Evolutionary conservation across 1,284 basidiomycete genomes (phyloP).

Genomic region (Phlebopus sp.): DNA sequence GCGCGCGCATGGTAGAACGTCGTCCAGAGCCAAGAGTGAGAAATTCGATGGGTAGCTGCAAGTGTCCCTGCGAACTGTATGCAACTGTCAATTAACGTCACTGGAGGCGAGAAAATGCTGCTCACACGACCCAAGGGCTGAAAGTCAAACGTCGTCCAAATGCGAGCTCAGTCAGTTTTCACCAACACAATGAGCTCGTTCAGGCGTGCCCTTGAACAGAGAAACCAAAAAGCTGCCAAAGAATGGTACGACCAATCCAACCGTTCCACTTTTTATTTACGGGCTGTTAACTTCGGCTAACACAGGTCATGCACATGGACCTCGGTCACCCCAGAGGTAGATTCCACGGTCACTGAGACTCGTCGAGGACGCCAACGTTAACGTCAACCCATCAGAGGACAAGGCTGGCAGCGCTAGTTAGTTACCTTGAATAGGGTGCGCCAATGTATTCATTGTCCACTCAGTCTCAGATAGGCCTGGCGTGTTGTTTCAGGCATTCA

Average conservation of each 20-base stretch:
- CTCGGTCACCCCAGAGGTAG: slow-evolving; percentile 19
- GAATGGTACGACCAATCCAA: background rate
- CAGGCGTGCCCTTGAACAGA: background rate
- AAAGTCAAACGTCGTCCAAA: background rate
- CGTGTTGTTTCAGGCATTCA: no score
- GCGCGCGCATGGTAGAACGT: slow-evolving; percentile 43
- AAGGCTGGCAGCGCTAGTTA: no score
- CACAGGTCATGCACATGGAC: slow-evolving; percentile 11
- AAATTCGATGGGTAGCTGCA: background rate
- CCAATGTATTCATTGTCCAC: no score
- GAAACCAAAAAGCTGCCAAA: background rate
- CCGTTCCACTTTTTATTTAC: slow-evolving; percentile 29
- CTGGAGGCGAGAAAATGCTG: background rate
- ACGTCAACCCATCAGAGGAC: no score
- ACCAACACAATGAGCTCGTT: background rate
- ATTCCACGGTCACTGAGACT: no score
- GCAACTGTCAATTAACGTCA: background rate
- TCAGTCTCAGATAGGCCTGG: no score
- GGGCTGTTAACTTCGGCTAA: slow-evolving; percentile 15
- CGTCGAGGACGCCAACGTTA: no score
- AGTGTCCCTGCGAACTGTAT: background rate
- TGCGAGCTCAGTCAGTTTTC: background rate
- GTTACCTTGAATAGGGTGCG: no score
- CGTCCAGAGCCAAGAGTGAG: background rate
- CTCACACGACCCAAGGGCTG: background rate